These are phyloP conservation scores for Flaveria trinervia DNA, from an alignment of 129 eudicot genomes.

Conservation along the genomic window DNA sequence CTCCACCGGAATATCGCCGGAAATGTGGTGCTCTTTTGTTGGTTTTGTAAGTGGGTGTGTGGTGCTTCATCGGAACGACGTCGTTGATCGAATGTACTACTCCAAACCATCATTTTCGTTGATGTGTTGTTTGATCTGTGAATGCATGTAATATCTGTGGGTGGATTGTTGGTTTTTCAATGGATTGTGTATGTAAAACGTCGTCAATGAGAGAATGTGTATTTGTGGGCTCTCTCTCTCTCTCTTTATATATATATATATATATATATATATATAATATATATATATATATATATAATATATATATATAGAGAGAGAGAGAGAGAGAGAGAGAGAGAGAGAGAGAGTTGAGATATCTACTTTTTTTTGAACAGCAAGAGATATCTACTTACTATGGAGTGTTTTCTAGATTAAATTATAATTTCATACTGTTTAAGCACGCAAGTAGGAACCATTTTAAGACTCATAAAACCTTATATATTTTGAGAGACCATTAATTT, in stretches of 20 bases:
- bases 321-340: neutral
- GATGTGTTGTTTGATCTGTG: neutral
- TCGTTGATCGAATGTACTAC: conserved; percentile 20
- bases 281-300: neutral
- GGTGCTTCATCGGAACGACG: conserved; percentile 18
- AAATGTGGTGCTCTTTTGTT: conserved; percentile 2
- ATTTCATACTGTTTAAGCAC: too few relatives aligned
- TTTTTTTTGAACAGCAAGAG: too few relatives aligned
- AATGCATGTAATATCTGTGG: conserved; percentile 13
- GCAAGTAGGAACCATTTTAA: too few relatives aligned
- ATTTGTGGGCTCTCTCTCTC: neutral
- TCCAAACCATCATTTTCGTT: conserved; percentile 33
- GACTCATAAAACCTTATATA: too few relatives aligned
- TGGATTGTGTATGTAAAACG: neutral
- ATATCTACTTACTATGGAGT: too few relatives aligned
- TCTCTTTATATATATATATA: too few relatives aligned
- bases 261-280: neutral
- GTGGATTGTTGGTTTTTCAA: conserved; percentile 5
- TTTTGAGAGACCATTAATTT: too few relatives aligned
- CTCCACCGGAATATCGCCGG: conserved; percentile 27
- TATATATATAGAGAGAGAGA: neutral
- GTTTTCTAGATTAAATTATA: too few relatives aligned
- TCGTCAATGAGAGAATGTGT: neutral
- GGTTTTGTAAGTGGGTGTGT: neutral
- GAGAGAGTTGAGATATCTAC: too few relatives aligned